phyloP scores from a whole-genome alignment of 1,139 yeast genomes.

The Sugiyamaella grinbergsii region DNA sequence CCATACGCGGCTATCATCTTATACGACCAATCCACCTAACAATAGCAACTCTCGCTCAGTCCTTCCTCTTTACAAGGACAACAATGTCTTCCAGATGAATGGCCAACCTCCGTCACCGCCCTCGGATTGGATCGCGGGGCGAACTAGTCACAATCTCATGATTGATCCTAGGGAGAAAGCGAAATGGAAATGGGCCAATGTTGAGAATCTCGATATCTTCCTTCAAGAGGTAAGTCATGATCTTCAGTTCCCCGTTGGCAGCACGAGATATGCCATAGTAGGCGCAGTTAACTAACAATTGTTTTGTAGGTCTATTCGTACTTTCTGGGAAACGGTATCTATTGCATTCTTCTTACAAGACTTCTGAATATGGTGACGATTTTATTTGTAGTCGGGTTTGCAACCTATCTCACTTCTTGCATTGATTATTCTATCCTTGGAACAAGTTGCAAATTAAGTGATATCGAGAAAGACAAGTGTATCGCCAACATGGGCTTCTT shows the following conservation, averaged over 20 bases:
- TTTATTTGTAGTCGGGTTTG: constrained; percentile 72
- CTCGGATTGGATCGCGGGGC: constrained; percentile 6
- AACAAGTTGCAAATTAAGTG: constrained; percentile 45
- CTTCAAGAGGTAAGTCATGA: constrained; percentile 54
- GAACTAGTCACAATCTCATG: constrained; percentile 10
- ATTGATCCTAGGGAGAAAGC: constrained; percentile 74
- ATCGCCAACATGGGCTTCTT: constrained; percentile 52
- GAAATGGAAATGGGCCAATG: constrained; percentile 94
- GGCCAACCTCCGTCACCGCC: not conserved
- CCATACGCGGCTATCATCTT: not conserved
- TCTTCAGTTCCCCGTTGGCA: too few species aligned
- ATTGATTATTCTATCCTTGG: constrained; percentile 62
- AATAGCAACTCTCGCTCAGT: constrained; percentile 8
- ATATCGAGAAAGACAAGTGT: constrained; percentile 65
- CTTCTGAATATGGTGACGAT: constrained; percentile 67
- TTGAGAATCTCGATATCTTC: constrained; percentile 85
- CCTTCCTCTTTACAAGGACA: constrained; percentile 11
- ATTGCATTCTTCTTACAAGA: constrained; percentile 69
- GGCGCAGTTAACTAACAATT: too few species aligned
- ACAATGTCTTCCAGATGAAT: not conserved
- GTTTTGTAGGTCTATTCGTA: constrained; percentile 73
- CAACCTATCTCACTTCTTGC: constrained; percentile 82
- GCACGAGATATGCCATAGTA: too few species aligned
- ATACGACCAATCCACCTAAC: not conserved
- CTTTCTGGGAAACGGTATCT: constrained; percentile 81